Conservation (phyloP, 495 filamentous ascomycete species). For the Neurospora sp. region DNA sequence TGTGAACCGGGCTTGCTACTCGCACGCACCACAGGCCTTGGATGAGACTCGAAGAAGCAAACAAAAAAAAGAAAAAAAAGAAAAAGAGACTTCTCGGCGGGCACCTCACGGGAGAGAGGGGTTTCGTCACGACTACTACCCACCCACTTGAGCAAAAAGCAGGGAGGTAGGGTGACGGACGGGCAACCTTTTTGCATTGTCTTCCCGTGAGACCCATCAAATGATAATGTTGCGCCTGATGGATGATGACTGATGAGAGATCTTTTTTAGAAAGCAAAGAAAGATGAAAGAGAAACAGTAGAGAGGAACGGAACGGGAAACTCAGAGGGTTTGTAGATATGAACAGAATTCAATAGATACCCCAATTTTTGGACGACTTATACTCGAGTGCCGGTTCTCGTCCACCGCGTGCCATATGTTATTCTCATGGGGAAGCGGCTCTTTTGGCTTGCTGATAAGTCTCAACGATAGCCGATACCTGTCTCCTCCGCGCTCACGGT, state of each 20-base stretch:
- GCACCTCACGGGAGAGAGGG: background rate
- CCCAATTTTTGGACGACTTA: constrained; percentile 24
- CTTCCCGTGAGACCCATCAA: background rate
- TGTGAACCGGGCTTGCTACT: background rate
- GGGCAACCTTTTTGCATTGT: background rate
- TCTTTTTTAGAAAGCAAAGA: constrained; percentile 1
- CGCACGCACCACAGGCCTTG: background rate
- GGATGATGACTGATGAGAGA: constrained; percentile 17
- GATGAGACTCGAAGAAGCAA: background rate
- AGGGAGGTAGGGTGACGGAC: background rate
- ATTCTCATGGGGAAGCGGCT: background rate
- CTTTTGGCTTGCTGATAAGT: background rate
- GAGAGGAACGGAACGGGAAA: background rate
- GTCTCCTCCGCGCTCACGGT: background rate
- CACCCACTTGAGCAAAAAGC: background rate
- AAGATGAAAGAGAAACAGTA: background rate
- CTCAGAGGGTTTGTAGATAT: constrained; percentile 13
- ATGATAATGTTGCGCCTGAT: background rate
- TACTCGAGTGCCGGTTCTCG: constrained; percentile 1
- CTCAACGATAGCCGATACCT: background rate
- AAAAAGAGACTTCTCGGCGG: background rate
- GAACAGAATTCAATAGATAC: constrained; percentile 27
- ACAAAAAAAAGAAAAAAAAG: background rate
- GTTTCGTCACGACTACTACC: background rate
- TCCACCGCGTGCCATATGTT: background rate